These are phyloP conservation scores for Phaeodactylum tricornutum DNA, from an alignment of 108 stramenopile genomes.

Conservation along the genomic window DNA sequence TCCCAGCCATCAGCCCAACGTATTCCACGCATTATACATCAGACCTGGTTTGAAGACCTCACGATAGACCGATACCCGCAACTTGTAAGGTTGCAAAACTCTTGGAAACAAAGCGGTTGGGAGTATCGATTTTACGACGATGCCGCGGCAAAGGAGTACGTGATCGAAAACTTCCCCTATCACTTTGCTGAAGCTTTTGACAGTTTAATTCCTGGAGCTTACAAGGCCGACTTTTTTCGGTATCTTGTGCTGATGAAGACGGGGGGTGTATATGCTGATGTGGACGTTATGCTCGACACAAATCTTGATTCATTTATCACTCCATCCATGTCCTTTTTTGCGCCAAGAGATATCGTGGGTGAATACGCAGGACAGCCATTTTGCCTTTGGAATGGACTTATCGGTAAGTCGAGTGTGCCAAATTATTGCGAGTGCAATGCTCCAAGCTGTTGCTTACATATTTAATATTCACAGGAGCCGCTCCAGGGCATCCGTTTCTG, in stretches of 20 bases:
- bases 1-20: background rate
- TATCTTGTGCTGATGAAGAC: conserved; percentile 42
- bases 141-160: conserved; percentile 21
- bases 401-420: too few relatives aligned
- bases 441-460: too few relatives aligned
- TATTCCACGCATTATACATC: conserved; percentile 51
- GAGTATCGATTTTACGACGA: conserved; percentile 54
- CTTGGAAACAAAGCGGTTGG: conserved; percentile 52
- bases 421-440: too few relatives aligned
- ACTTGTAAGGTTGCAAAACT: conserved; percentile 35
- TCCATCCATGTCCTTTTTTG: conserved; percentile 38
- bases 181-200: conserved; percentile 30
- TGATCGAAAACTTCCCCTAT: conserved; percentile 24
- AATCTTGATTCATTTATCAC: conserved; percentile 42
- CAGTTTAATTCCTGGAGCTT: conserved; percentile 21
- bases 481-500: conserved; percentile 44
- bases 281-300: conserved; percentile 48
- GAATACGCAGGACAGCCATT: conserved; percentile 28
- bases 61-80: conserved; percentile 32
- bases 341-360: conserved; percentile 38
- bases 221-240: conserved; percentile 54
- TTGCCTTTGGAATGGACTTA: conserved; percentile 51
- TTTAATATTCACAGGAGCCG: too few relatives aligned
- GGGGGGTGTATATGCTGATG: conserved; percentile 51
- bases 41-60: conserved; percentile 53